phyloP scores from a whole-genome alignment of 164 flowering plant genomes.

The Vitis riparia region DNA sequence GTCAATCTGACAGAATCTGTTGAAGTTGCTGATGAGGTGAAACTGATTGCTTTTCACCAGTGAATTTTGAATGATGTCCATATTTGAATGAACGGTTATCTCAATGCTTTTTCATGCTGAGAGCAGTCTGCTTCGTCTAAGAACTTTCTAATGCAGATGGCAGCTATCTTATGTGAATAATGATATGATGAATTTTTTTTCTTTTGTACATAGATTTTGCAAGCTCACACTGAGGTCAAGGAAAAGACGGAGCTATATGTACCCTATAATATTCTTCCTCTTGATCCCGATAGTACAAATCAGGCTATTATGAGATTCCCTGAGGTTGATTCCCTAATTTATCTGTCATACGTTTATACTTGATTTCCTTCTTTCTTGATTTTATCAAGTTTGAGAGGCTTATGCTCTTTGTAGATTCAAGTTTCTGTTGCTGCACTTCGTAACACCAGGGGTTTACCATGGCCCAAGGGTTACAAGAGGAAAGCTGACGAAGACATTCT shows the following conservation, averaged over 20 bases:
- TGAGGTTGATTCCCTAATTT: constrained; percentile 56
- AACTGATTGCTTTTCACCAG: neutral
- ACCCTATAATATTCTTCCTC: constrained; percentile 98
- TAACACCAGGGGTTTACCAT: constrained; percentile 94
- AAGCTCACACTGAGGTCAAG: constrained; percentile 82
- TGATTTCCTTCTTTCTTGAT: neutral
- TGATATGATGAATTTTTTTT: neutral
- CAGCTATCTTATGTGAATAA: neutral
- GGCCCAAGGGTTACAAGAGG: constrained; percentile 83
- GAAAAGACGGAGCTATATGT: constrained; percentile 82
- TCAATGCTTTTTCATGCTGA: neutral
- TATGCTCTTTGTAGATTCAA: constrained; percentile 62
- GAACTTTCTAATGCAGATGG: neutral
- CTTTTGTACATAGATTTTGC: constrained; percentile 56
- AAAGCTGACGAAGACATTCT: constrained; percentile 85
- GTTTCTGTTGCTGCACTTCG: constrained; percentile 94
- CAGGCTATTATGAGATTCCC: constrained; percentile 94
- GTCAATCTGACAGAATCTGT: constrained; percentile 82
- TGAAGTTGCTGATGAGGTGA: constrained; percentile 92
- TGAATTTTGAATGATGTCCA: neutral
- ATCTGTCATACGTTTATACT: neutral
- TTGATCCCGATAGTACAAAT: constrained; percentile 95
- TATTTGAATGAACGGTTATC: neutral
- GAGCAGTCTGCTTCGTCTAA: neutral
- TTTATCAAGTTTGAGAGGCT: neutral